Conservation (phyloP, 441 rosid species). For the Populus hybrid region DNA sequence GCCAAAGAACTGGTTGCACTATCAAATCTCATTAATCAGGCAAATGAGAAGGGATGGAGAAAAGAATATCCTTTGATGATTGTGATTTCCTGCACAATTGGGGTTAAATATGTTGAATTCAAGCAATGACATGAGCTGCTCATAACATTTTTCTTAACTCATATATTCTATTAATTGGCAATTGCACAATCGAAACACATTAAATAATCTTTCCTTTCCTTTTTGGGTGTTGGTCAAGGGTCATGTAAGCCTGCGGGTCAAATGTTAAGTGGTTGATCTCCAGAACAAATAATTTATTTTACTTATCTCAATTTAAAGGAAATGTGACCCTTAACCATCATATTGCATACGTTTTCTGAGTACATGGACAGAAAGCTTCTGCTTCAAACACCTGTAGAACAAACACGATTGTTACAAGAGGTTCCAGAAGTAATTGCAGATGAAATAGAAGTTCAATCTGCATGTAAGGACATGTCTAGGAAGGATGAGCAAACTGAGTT, state of each 20-base stretch:
- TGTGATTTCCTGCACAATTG: too few species aligned
- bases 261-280: background rate
- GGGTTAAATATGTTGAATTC: too few species aligned
- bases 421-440: constrained; percentile 46
- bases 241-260: background rate
- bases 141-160: too few species aligned
- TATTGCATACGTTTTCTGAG: constrained; percentile 26
- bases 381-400: constrained; percentile 44
- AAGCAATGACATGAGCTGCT: too few species aligned
- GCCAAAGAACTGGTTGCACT: background rate
- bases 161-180: too few species aligned
- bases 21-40: background rate
- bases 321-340: constrained; percentile 34
- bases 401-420: constrained; percentile 39
- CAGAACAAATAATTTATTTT: background rate
- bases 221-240: too few species aligned
- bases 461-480: constrained; percentile 11
- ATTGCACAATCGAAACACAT: too few species aligned
- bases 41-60: background rate
- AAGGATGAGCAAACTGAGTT: constrained; percentile 13
- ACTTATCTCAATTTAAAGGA: background rate
- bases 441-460: constrained; percentile 20
- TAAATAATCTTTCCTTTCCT: background rate
- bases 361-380: constrained; percentile 33
- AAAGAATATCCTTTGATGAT: background rate